Evolutionary conservation across 805 yeast genomes (phyloP).

Genomic region (Candida loeiensis): DNA sequence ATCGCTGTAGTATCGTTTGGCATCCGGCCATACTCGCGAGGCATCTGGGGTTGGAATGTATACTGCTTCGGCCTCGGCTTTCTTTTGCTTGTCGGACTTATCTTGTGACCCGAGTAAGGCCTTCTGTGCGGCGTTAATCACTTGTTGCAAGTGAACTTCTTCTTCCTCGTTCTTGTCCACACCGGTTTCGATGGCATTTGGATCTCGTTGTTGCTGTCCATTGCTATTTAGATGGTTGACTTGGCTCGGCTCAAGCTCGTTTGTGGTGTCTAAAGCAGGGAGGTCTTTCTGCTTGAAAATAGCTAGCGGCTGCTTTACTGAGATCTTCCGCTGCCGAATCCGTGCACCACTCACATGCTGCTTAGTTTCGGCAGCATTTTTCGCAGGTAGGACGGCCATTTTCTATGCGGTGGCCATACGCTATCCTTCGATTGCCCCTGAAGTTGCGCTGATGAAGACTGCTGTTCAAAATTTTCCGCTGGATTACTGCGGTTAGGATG

Average conservation of each 20-base stretch:
- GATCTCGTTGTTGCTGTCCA: constrained; percentile 71
- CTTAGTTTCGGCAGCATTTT: constrained; percentile 30
- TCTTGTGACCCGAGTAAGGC: constrained; percentile 47
- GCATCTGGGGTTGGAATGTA: constrained; percentile 98
- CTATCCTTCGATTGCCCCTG: neutral
- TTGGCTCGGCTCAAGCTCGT: constrained; percentile 42
- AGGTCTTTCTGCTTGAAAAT: constrained; percentile 75
- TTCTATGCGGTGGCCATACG: constrained; percentile 1
- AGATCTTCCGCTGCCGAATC: constrained; percentile 91
- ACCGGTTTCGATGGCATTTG: constrained; percentile 91
- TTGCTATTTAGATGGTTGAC: constrained; percentile 36
- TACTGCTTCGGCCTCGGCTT: constrained; percentile 26
- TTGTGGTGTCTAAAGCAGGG: constrained; percentile 60
- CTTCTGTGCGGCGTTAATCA: constrained; percentile 73
- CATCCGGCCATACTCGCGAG: constrained; percentile 76
- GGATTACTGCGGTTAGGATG: constrained; percentile 1
- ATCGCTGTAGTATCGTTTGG: constrained; percentile 64
- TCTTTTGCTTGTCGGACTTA: constrained; percentile 17
- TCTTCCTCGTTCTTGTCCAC: constrained; percentile 97
- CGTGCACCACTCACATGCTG: constrained; percentile 51
- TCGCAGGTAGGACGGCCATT: constrained; percentile 43
- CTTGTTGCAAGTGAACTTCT: constrained; percentile 92
- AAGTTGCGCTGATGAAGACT: constrained; percentile 1
- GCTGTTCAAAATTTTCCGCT: constrained; percentile 2
- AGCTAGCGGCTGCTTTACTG: constrained; percentile 82